Evolutionary conservation across 1,284 basidiomycete species (phyloP).

Genomic region (Trametes versicolor): DNA sequence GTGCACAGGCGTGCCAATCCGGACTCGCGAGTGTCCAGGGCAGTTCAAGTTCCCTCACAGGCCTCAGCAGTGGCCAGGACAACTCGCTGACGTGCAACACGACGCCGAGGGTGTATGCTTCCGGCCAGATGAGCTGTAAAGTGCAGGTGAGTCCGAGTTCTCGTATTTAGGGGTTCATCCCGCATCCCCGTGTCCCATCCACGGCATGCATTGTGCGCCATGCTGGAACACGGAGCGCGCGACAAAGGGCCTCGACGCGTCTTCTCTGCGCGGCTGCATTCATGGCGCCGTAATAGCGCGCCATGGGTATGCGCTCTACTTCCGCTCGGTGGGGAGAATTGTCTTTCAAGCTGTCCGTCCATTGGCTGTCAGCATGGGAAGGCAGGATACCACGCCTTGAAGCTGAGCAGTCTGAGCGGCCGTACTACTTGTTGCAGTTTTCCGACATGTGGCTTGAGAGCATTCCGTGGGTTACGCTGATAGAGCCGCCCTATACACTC

Average conservation of each 20-base stretch:
- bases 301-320: background rate
- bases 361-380: background rate
- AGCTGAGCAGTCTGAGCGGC: background rate
- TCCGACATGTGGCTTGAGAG: background rate
- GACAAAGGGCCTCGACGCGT: background rate
- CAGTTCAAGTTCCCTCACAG: conserved; percentile 34
- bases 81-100: conserved; percentile 73
- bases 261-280: too few species aligned
- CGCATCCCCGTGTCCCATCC: background rate
- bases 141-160: conserved; percentile 64
- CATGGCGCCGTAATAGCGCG: too few species aligned
- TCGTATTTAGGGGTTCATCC: background rate
- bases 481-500: background rate
- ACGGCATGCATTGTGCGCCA: background rate
- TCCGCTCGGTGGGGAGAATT: background rate
- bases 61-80: conserved; percentile 52
- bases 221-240: background rate
- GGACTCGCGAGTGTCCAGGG: conserved; percentile 57
- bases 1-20: conserved; percentile 65
- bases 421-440: background rate
- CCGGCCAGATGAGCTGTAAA: conserved; percentile 78
- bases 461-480: background rate
- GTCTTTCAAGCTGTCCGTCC: background rate
- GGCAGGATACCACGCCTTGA: background rate
- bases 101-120: conserved; percentile 66